These are phyloP conservation scores for Globisporangium polare DNA, from an alignment of 352 stramenopile species.

Conservation along the genomic window DNA sequence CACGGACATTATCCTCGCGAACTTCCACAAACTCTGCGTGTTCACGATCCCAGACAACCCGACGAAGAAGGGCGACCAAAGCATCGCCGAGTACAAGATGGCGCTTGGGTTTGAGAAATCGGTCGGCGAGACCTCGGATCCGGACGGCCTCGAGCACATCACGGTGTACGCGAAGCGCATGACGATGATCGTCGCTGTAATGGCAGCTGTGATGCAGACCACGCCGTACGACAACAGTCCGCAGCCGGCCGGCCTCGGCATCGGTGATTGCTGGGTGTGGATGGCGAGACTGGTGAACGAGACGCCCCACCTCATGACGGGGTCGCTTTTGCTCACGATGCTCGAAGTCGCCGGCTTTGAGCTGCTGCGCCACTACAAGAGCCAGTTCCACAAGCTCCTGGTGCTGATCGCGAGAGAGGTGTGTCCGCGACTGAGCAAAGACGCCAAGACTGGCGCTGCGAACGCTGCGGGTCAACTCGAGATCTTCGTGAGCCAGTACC, in stretches of 20 bases:
- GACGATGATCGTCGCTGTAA: constrained; percentile 68
- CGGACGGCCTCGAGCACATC: constrained; percentile 62
- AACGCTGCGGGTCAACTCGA: constrained; percentile 71
- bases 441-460: constrained; percentile 67
- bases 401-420: constrained; percentile 65
- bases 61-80: constrained; percentile 47
- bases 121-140: constrained; percentile 53
- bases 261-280: constrained; percentile 74
- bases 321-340: constrained; percentile 62
- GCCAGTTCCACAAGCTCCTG: constrained; percentile 77
- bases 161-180: constrained; percentile 79
- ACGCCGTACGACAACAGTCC: constrained; percentile 50
- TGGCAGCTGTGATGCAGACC: constrained; percentile 71
- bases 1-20: constrained; percentile 61
- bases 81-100: constrained; percentile 60
- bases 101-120: constrained; percentile 63
- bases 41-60: constrained; percentile 68
- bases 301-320: constrained; percentile 67
- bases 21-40: constrained; percentile 73
- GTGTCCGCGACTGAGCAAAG: constrained; percentile 60
- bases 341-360: constrained; percentile 77
- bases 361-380: constrained; percentile 56
- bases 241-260: constrained; percentile 43
- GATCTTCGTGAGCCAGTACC: constrained; percentile 72
- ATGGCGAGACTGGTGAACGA: constrained; percentile 68